Conservation (phyloP, 2,329 filamentous ascomycete genomes). For the Trichophyton rubrum region DNA sequence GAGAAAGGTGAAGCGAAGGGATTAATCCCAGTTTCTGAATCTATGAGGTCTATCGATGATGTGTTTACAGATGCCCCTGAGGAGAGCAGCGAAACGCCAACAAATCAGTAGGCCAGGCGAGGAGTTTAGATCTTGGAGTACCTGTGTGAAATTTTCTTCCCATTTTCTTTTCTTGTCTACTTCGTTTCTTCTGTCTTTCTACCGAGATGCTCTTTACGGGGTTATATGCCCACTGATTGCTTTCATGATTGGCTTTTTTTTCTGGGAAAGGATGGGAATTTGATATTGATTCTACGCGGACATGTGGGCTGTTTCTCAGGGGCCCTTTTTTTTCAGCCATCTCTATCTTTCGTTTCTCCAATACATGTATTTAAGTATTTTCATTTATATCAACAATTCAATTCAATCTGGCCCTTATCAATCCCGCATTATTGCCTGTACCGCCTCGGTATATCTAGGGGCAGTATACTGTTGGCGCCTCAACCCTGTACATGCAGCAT, state of each 20-base stretch:
- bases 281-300: neutral
- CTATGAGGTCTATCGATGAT: neutral
- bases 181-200: neutral
- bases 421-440: neutral
- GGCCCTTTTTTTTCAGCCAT: neutral
- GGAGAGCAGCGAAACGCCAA: neutral
- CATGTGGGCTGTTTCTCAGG: neutral
- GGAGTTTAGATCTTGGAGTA: neutral
- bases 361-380: slow-evolving; percentile 1
- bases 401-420: neutral
- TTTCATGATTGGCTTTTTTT: neutral
- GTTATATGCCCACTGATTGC: neutral
- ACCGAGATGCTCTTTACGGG: neutral
- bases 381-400: neutral
- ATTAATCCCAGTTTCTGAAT: neutral
- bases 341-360: neutral
- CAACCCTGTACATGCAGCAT: neutral
- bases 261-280: neutral
- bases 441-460: neutral
- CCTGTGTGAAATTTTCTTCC: neutral
- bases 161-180: neutral
- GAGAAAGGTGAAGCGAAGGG: neutral
- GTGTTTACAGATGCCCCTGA: neutral
- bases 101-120: neutral
- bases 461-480: neutral